Conservation (phyloP, 768 basidiomycete genomes). For the Heimioporus sp. region DNA sequence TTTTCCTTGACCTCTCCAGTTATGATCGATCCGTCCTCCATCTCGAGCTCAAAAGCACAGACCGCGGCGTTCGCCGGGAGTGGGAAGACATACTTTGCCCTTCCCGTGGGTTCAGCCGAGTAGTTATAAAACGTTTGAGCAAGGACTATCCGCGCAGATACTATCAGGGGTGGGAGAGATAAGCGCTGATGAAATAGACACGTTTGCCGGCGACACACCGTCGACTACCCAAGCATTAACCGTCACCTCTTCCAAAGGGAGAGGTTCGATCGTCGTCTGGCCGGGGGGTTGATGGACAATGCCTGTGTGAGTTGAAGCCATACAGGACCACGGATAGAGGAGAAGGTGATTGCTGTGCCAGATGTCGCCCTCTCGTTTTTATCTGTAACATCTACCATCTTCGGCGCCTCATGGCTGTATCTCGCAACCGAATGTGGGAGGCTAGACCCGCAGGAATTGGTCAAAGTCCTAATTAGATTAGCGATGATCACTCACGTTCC, state of each 20-base stretch:
- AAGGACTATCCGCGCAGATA: slow-evolving; percentile 43
- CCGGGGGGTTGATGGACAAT: slow-evolving; percentile 32
- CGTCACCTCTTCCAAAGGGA: slow-evolving; percentile 41
- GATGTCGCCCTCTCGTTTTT: slow-evolving; percentile 1
- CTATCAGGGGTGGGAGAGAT: slow-evolving; percentile 21
- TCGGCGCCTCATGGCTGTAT: background rate
- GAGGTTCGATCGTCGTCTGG: slow-evolving; percentile 23
- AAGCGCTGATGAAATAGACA: background rate
- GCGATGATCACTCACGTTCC: background rate
- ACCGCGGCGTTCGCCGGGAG: slow-evolving; percentile 54
- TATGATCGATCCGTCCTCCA: slow-evolving; percentile 42
- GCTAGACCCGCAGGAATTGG: background rate
- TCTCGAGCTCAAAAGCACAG: slow-evolving; percentile 51
- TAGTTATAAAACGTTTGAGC: slow-evolving; percentile 42
- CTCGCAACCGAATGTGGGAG: slow-evolving; percentile 6
- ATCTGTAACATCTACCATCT: slow-evolving; percentile 11
- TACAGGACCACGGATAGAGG: background rate
- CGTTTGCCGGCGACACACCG: slow-evolving; percentile 25
- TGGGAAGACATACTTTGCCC: slow-evolving; percentile 58
- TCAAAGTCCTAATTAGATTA: background rate
- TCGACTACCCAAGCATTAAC: slow-evolving; percentile 44
- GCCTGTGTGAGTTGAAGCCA: slow-evolving; percentile 22
- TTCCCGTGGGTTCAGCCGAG: slow-evolving; percentile 34
- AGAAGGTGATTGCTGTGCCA: slow-evolving; percentile 3
- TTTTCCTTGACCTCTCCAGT: slow-evolving; percentile 50